These are phyloP conservation scores for Coelastrella sp. DNA, from an alignment of 139 green algal genomes.

Conservation along the genomic window DNA sequence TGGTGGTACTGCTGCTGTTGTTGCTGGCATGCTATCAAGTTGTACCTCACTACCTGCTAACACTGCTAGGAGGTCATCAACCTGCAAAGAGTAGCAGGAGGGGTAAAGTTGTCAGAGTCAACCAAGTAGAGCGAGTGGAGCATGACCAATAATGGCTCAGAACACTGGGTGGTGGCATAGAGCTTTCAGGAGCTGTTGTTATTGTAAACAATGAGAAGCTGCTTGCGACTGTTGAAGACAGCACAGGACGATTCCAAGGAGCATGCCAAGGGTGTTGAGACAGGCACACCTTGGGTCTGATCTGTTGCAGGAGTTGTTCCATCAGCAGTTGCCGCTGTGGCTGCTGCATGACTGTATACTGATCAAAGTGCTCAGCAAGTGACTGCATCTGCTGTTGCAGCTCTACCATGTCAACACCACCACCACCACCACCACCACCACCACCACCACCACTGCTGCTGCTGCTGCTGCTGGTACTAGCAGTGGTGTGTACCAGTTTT, in stretches of 20 bases:
- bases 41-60: neutral
- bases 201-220: neutral
- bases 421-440: neutral
- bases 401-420: neutral
- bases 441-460: neutral
- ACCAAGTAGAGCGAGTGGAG: neutral
- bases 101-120: neutral
- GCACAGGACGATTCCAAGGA: neutral
- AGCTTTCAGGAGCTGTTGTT: neutral
- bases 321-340: neutral
- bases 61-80: neutral
- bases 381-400: conserved; percentile 36
- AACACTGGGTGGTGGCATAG: neutral
- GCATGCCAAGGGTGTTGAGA: neutral
- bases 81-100: neutral
- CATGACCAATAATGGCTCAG: neutral
- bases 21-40: too few relatives aligned
- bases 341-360: neutral
- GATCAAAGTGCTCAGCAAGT: neutral
- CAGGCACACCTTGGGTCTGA: neutral
- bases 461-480: neutral
- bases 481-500: neutral
- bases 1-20: neutral
- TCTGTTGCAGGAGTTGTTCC: neutral
- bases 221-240: neutral